These are phyloP conservation scores for Mycotypha africana DNA, from an alignment of 371 early-diverging fungal genomes.

Conservation along the genomic window DNA sequence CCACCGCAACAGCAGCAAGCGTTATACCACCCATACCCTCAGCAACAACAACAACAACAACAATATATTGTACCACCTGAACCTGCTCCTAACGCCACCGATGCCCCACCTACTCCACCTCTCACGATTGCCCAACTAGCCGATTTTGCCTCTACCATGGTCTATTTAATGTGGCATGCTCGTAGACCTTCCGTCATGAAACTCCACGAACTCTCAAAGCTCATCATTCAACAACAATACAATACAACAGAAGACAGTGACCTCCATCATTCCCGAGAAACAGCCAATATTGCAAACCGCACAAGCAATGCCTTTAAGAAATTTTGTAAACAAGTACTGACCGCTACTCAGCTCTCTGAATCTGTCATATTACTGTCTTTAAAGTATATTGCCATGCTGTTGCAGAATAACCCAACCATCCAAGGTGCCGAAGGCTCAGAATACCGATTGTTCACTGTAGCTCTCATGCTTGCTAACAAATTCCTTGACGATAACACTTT, in stretches of 20 bases:
- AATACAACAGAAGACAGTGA: constrained; percentile 14
- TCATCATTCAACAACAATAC: neutral
- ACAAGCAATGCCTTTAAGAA: constrained; percentile 51
- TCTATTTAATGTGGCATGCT: constrained; percentile 62
- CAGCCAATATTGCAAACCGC: constrained; percentile 38
- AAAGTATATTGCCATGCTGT: constrained; percentile 58
- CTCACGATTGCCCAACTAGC: constrained; percentile 46
- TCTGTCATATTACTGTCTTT: constrained; percentile 56
- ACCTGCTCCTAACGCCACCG: constrained; percentile 32
- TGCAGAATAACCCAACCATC: constrained; percentile 55
- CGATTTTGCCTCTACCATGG: constrained; percentile 63
- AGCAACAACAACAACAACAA: neutral
- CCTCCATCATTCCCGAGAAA: constrained; percentile 23
- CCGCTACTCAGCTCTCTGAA: constrained; percentile 60
- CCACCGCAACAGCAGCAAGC: no score
- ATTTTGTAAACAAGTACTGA: constrained; percentile 51
- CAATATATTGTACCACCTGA: constrained; percentile 19
- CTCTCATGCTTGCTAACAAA: constrained; percentile 70
- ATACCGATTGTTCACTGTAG: constrained; percentile 72
- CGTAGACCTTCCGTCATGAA: constrained; percentile 46
- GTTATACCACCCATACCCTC: no score
- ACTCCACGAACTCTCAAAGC: constrained; percentile 26
- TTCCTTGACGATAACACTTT: constrained; percentile 67
- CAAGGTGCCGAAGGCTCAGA: constrained; percentile 72
- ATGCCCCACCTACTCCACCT: constrained; percentile 22